Evolutionary conservation across 371 early-diverging fungal genomes (phyloP).

Genomic region (Coemansia sp.): DNA sequence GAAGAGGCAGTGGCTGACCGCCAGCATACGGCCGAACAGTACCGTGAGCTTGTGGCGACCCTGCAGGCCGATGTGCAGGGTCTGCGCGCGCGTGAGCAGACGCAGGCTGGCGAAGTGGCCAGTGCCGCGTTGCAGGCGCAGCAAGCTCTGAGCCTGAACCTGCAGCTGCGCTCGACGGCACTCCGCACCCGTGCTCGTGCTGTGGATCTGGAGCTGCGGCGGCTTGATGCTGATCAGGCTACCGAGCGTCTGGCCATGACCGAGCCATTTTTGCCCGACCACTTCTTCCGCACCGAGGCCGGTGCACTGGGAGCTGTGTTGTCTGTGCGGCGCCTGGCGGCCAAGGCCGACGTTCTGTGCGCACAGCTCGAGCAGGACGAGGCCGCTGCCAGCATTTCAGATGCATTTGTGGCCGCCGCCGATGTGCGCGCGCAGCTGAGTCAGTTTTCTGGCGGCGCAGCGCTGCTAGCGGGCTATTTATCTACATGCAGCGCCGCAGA

Average conservation of each 20-base stretch:
- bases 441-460: conserved; percentile 66
- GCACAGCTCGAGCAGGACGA: conserved; percentile 64
- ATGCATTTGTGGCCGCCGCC: conserved; percentile 36
- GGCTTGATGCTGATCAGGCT: conserved; percentile 81
- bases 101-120: conserved; percentile 56
- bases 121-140: conserved; percentile 70
- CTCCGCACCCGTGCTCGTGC: conserved; percentile 84
- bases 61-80: conserved; percentile 74
- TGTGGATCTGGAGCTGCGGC: conserved; percentile 84
- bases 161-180: conserved; percentile 75
- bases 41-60: conserved; percentile 76
- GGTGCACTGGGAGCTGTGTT: conserved; percentile 74
- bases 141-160: conserved; percentile 79
- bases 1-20: conserved; percentile 84
- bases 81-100: conserved; percentile 64
- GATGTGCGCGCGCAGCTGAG: conserved; percentile 68
- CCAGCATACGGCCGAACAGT: conserved; percentile 79
- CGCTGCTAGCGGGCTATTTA: conserved; percentile 67
- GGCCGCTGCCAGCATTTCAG: conserved; percentile 17
- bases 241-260: conserved; percentile 65
- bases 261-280: conserved; percentile 80
- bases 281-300: conserved; percentile 77
- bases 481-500: conserved; percentile 65
- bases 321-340: conserved; percentile 73
- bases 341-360: conserved; percentile 75